Percentiles rank a stretch among this genome's conserved stretches.
Conservation (phyloP, 768 basidiomycete species). For the Lyophyllum decastes region DNA sequence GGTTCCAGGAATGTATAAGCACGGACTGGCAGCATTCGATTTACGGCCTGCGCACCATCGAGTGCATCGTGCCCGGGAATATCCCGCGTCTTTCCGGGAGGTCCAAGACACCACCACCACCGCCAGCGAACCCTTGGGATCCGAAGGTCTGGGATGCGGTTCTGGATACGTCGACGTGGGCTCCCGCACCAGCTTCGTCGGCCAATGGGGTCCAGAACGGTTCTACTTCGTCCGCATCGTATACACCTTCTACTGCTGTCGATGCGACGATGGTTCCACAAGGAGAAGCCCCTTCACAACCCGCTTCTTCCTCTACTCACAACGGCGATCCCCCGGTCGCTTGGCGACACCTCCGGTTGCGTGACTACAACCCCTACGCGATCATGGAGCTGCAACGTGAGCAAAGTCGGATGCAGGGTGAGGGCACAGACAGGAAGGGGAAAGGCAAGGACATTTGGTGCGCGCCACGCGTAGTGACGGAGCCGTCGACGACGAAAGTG, state of each 20-base stretch:
- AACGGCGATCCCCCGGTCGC: slow-evolving; percentile 1
- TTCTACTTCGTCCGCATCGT: background rate
- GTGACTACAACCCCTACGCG: slow-evolving; percentile 39
- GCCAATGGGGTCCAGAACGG: background rate
- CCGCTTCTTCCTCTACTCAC: background rate
- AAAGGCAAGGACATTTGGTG: slow-evolving; percentile 28
- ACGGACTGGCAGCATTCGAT: slow-evolving; percentile 60
- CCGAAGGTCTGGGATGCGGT: background rate
- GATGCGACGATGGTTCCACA: background rate
- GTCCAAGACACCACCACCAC: no score
- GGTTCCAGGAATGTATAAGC: slow-evolving; percentile 51
- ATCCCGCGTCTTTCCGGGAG: background rate
- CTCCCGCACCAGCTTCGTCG: no score
- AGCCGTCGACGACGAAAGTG: slow-evolving; percentile 40
- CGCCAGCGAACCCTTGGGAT: no score
- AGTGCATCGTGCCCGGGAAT: slow-evolving; percentile 31
- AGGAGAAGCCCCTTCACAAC: background rate
- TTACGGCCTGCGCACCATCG: slow-evolving; percentile 51
- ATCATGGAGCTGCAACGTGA: slow-evolving; percentile 18
- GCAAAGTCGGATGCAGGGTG: slow-evolving; percentile 6
- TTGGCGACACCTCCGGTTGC: slow-evolving; percentile 30
- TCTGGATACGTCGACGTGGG: background rate
- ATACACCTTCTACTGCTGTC: background rate
- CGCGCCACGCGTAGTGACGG: slow-evolving; percentile 37
- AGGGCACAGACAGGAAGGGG: slow-evolving; percentile 23